phyloP scores from a whole-genome alignment of 2,329 filamentous ascomycete genomes.

The Pseudopithomyces maydicus region DNA sequence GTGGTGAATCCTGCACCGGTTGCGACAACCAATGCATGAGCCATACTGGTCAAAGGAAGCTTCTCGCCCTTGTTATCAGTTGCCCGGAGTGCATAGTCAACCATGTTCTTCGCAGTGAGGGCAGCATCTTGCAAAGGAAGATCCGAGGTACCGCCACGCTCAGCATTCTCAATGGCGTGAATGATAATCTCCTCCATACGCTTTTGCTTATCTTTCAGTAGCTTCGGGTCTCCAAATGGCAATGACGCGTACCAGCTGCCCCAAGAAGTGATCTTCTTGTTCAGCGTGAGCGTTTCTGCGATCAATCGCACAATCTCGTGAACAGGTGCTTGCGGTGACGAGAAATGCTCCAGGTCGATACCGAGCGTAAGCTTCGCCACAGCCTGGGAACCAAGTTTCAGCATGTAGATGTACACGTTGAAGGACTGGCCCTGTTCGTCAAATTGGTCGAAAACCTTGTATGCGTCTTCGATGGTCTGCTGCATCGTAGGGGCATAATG shows the following conservation, averaged over 20 bases:
- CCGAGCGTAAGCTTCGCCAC: conserved; percentile 53
- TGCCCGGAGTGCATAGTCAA: conserved; percentile 60
- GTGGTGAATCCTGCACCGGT: conserved; percentile 66
- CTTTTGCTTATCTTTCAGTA: conserved; percentile 28
- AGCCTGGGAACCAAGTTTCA: conserved; percentile 53
- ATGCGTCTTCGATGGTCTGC: conserved; percentile 56
- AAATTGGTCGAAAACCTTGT: conserved; percentile 54
- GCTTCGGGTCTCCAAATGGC: conserved; percentile 61
- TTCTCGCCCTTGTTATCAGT: conserved; percentile 61
- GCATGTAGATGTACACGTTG: conserved; percentile 58
- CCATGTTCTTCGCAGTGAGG: conserved; percentile 37
- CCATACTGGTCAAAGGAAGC: conserved; percentile 52
- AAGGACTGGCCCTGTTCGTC: conserved; percentile 52
- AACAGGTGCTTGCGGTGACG: conserved; percentile 49
- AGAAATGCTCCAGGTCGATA: conserved; percentile 54
- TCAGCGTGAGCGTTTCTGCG: conserved; percentile 58
- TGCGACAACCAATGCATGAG: conserved; percentile 55
- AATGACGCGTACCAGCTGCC: conserved; percentile 62
- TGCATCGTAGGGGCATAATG: conserved; percentile 68
- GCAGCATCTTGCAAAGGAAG: conserved; percentile 46
- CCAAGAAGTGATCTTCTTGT: conserved; percentile 62
- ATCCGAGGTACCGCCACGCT: conserved; percentile 28
- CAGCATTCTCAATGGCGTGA: conserved; percentile 18
- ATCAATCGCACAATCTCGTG: conserved; percentile 60
- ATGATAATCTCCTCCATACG: conserved; percentile 24